Percentiles rank a stretch among this genome's conserved stretches.
Conservation (phyloP, 1,284 basidiomycete species). For the Rhodotorula sp. region DNA sequence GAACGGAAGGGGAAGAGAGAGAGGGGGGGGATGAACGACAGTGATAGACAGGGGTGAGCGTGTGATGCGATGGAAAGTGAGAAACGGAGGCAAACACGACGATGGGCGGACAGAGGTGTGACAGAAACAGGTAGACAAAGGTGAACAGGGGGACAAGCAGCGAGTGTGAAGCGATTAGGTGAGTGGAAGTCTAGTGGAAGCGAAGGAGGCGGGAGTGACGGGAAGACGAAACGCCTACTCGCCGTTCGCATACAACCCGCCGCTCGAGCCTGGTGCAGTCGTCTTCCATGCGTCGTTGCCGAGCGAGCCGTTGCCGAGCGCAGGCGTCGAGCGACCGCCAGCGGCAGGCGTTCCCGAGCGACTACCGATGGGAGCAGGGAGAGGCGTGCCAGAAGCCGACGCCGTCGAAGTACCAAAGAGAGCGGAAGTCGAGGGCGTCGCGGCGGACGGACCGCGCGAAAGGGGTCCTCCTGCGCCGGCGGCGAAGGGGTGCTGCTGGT, state of each 20-base stretch:
- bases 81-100: neutral
- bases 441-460: neutral
- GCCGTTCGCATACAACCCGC: neutral
- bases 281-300: constrained; percentile 26
- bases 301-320: constrained; percentile 30
- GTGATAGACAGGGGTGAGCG: neutral
- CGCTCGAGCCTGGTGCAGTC: constrained; percentile 1
- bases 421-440: constrained; percentile 5
- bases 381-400: too few species aligned
- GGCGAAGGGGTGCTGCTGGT: neutral
- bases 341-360: constrained; percentile 20
- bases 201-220: too few species aligned
- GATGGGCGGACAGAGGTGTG: neutral
- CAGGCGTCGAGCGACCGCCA: constrained; percentile 4
- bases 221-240: too few species aligned
- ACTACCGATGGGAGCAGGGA: constrained; percentile 27
- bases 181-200: too few species aligned
- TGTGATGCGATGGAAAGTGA: neutral
- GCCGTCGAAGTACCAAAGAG: constrained; percentile 11
- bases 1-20: too few species aligned
- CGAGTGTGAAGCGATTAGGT: too few species aligned
- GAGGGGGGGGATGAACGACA: neutral
- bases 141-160: neutral
- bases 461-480: neutral
- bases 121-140: neutral